Percentiles rank a stretch among this genome's conserved stretches.
Evolutionary conservation across 495 filamentous ascomycete species (phyloP).

Genomic region (Stereocaulon alpinum): DNA sequence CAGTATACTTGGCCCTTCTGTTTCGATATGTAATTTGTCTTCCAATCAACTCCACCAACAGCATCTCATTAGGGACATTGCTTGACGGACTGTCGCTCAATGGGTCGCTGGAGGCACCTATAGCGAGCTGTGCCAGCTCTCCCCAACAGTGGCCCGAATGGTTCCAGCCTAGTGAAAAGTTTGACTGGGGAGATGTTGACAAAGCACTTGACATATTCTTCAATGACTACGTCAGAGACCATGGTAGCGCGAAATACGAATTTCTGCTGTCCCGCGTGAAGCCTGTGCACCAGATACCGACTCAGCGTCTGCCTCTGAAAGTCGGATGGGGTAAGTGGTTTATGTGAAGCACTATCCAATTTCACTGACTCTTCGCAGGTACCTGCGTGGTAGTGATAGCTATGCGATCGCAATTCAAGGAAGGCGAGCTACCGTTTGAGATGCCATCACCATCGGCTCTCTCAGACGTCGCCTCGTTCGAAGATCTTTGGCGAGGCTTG

Average conservation of each 20-base stretch:
- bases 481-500: neutral
- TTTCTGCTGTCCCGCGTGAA: conserved; percentile 2
- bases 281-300: conserved; percentile 11
- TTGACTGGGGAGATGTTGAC: conserved; percentile 9
- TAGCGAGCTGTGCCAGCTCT: conserved; percentile 1
- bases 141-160: conserved; percentile 5
- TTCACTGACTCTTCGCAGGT: neutral
- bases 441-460: conserved; percentile 1
- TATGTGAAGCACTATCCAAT: too few species aligned
- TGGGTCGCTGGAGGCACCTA: neutral
- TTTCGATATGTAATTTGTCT: neutral
- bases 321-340: neutral
- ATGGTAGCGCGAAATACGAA: conserved; percentile 7
- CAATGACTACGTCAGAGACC: conserved; percentile 7
- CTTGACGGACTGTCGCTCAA: neutral
- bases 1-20: neutral
- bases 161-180: conserved; percentile 14
- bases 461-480: conserved; percentile 11
- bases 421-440: conserved; percentile 10
- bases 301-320: conserved; percentile 13
- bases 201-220: conserved; percentile 7
- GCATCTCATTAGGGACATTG: neutral
- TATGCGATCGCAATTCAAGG: conserved; percentile 10
- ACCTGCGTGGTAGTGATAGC: conserved; percentile 13
- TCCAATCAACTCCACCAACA: neutral